Base-by-base conservation (phyloP, 2,329 filamentous ascomycete species). In the Phoma sp. region DNA sequence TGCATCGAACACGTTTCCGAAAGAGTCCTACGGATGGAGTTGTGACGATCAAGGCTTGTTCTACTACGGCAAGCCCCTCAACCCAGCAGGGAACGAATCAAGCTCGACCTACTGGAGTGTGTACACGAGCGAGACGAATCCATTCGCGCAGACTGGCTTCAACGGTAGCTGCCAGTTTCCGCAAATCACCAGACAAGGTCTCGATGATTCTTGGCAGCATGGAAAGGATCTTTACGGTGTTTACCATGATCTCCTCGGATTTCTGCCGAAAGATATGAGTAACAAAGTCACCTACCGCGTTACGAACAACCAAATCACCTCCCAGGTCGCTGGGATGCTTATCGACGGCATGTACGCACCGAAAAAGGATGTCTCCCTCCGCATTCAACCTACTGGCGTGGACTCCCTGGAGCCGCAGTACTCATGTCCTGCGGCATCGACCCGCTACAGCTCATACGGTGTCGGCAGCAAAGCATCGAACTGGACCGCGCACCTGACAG, bases 261-360 rank as follows among this genome's bases (percentile, higher is more conserved):
- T 93, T 70, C 77, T 95, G 1, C 90, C 90, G 0, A 27, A 80
- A 33, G 53, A 76, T 57, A 66, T 76, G 27, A 61, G 73, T 10
- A 69, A 64, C 37, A 68, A 80, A 25, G 79, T 90, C 30, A 74
- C 73, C 43, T 93, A 88, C 73, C 83, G 90, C 47, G 89, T 93
- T 9, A 93, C 90, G 0, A 90, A 90, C 70, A 95, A 95, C 73
- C 80, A 86, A 45, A 93, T 96, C 67, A 95, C 91, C 2, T 89
- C 85, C 65, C 89, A 95, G 73, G 90, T 93, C 13, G 89, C 88
- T 9, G 84, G 87, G 51, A 90, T 91, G 84, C 72, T 93, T 6
- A 81, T 91, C 49, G 78, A 82, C 51, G 90, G 88, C 52, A 91
- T 91, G 86, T 71, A 68, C 42, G 32, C 49, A 1, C 59, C 66